Conservation (phyloP, 495 filamentous ascomycete species). For the Terfezia claveryi region DNA sequence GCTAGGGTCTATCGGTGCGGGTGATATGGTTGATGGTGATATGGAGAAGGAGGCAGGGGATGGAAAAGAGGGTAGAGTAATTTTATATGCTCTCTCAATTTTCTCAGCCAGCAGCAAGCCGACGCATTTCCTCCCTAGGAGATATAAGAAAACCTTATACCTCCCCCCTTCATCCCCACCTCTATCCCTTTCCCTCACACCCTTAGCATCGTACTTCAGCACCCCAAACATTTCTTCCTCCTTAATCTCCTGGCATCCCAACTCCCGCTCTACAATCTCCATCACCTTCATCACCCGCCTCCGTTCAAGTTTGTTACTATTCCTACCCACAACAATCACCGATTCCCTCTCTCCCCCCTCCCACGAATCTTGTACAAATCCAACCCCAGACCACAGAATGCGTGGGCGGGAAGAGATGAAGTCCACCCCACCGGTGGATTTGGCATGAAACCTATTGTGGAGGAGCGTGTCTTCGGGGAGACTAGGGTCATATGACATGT, state of each 20-base stretch:
- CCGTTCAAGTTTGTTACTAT: constrained; percentile 23
- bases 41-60: background rate
- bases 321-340: background rate
- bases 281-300: constrained; percentile 38
- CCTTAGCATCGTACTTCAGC: constrained; percentile 7
- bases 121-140: constrained; percentile 40
- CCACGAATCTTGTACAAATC: background rate
- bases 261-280: constrained; percentile 43
- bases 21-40: background rate
- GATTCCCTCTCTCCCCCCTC: constrained; percentile 5
- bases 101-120: constrained; percentile 45
- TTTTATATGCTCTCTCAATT: constrained; percentile 32
- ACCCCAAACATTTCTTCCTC: constrained; percentile 37
- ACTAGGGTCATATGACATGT: constrained; percentile 51
- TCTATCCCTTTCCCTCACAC: constrained; percentile 22
- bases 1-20: too few relatives aligned
- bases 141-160: constrained; percentile 42
- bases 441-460: constrained; percentile 47
- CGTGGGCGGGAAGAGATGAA: constrained; percentile 32
- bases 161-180: constrained; percentile 24
- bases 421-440: constrained; percentile 42
- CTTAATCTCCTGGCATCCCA: constrained; percentile 38
- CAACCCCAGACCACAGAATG: constrained; percentile 11
- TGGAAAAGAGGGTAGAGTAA: constrained; percentile 1
- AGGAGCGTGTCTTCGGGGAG: constrained; percentile 39